Base-by-base conservation (phyloP, 768 basidiomycete species). In the Amanita fuliginea region DNA sequence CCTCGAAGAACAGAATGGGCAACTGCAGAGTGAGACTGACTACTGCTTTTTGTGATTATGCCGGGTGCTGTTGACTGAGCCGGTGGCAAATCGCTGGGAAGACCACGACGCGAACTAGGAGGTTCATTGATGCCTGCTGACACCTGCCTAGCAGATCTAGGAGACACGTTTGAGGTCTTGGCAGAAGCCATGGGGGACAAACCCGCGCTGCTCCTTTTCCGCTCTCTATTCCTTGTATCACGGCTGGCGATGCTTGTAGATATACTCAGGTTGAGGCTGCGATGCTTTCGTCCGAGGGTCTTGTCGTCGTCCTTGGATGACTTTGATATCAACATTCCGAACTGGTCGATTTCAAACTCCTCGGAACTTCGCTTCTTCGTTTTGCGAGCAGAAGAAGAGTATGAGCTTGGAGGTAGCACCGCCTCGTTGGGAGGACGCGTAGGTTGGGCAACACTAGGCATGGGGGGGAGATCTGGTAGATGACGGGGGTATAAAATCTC, bases 41-140 rank as follows among this genome's bases (percentile, higher is more conserved):
- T 53, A 26, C 63, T 66, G 43, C 75, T 72, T 56, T 74, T 75
- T 21, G 74, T 67, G 34, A 73, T 77, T 48, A 78, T 75, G 52
- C 91, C 67, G 58, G 93, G 81, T 55, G 86, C 81, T n/a, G 88
- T 81, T 2, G 91, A 90, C 16, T 91, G 91, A 11, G 91, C 93
- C 11, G 93, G 88, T 10, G 91, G 91, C 3, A 95, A 92, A 63
- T 93, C 91, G 6, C 74, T 81, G 43, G 77, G 72, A 48, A 80
- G 80, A 34, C 75, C 75, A 33, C 86, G 82, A 16, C 86, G 78
- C 39, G 76, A 60, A 51, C 69, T 62, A 51, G 67, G 61, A 42
- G 57, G 63, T 48, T 82, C 80, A 51, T 65, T 70, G 47, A 71
- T 72, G 59, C 71, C 82, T 35, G 77, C 72, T 14, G 87, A 89